Conservation (phyloP, 2,329 filamentous ascomycete genomes). For the Plectosphaerella sp. region DNA sequence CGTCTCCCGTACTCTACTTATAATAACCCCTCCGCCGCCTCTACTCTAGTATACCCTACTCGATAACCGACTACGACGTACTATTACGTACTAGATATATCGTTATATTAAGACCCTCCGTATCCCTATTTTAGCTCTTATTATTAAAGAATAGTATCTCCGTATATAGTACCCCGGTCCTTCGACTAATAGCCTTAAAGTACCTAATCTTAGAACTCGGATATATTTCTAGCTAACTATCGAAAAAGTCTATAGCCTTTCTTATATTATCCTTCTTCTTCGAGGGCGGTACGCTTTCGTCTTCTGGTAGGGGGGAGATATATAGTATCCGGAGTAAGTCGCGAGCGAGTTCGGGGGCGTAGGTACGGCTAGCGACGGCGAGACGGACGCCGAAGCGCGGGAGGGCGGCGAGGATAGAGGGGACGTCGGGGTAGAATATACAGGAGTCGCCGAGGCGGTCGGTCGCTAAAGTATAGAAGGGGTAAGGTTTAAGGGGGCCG, state of each 20-base stretch:
- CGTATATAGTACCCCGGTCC: constrained; percentile 66
- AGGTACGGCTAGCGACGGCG: constrained; percentile 76
- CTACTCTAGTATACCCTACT: constrained; percentile 77
- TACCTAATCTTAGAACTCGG: constrained; percentile 82
- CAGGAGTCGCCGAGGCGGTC: constrained; percentile 63
- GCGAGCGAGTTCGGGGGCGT: constrained; percentile 71
- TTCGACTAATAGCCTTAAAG: constrained; percentile 68
- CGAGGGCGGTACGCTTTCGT: constrained; percentile 13
- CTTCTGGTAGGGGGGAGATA: constrained; percentile 32
- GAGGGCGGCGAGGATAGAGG: constrained; percentile 60
- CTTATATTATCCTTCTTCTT: constrained; percentile 26
- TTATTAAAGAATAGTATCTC: constrained; percentile 98
- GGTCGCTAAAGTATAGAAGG: constrained; percentile 34
- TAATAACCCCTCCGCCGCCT: constrained; percentile 62
- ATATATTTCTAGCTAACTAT: constrained; percentile 60
- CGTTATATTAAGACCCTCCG: constrained; percentile 71
- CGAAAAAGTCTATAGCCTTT: constrained; percentile 55
- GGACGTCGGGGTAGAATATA: constrained; percentile 67
- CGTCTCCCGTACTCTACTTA: background rate
- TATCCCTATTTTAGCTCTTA: constrained; percentile 80
- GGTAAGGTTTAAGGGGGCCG: constrained; percentile 57
- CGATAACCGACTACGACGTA: constrained; percentile 70
- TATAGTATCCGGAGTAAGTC: constrained; percentile 74
- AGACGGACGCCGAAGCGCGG: constrained; percentile 44
- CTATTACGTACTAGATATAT: constrained; percentile 82